Evolutionary conservation across 2,329 filamentous ascomycete species (phyloP), one percentile per base, ranked within the genome.

Genomic region (Fonsecaea multimorphosa): DNA sequence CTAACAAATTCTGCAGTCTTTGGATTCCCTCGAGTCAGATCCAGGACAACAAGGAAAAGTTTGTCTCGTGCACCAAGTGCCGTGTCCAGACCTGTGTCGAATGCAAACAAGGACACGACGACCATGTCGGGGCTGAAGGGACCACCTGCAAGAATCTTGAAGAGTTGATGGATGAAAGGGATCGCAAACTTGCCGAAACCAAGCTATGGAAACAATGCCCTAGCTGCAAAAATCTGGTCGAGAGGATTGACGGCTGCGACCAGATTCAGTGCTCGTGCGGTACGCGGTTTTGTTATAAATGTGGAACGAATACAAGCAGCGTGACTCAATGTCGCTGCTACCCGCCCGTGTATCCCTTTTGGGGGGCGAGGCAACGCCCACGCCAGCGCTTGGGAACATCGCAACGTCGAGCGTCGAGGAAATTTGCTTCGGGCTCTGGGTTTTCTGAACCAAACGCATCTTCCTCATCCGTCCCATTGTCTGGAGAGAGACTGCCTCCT

Each of bases 161-260:
- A 32, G 56, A 61, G 4, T 9, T 65, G 31, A 65, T 65, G 61
- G 49, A 56, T 14, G 16, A 5, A 8, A 55, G 46, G 24, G 58
- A 66, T 51, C 56, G 53, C 2, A 29, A 52, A 52, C 60, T 69
- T 27, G 65, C 65, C 16, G 32, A 49, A 54, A 31, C 8, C 29
- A 59, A 65, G 22, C 44, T 34, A 32, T 69, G 67, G 67, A 69
- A 63, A 54, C 64, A 67, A 52, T 69, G 67, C 36, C 67, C 67
- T 2, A 34, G 65, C 31, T 69, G 67, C 56, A 60, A 66, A 49
- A 67, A 67, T 46, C 49, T 69, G 29, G 63, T 69, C 31, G 67
- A 69, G 53, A 63, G 58, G 34, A 67, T 12, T 14, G 65, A 61
- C 8, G 67, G 67, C 5, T 69, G 67, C 44, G 32, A 61, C 34